phyloP scores from a whole-genome alignment of 2,329 filamentous ascomycete species.

The Aspergillus glaucus region DNA sequence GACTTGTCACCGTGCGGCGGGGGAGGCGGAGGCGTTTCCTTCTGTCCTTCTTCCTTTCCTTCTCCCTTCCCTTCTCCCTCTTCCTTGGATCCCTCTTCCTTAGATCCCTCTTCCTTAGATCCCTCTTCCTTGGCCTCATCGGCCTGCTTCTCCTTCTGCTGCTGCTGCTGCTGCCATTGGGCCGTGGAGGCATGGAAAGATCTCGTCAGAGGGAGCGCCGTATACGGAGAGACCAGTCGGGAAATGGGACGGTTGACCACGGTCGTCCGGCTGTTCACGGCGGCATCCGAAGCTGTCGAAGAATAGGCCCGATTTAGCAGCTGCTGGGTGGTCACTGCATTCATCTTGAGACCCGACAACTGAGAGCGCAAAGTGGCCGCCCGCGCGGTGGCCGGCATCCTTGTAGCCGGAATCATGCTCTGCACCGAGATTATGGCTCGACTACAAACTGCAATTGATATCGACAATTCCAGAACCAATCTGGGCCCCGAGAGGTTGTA shows the following conservation, averaged over 20 bases:
- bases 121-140: constrained; percentile 29
- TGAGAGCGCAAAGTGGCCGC: constrained; percentile 32
- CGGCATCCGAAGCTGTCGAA: constrained; percentile 21
- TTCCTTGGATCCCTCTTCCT: constrained; percentile 3
- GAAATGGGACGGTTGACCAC: constrained; percentile 21
- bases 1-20: constrained; percentile 98
- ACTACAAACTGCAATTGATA: neutral
- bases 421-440: constrained; percentile 4
- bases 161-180: constrained; percentile 29
- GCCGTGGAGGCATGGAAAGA: constrained; percentile 30
- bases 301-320: constrained; percentile 28
- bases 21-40: constrained; percentile 61
- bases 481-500: constrained; percentile 12
- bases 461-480: constrained; percentile 2
- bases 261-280: constrained; percentile 17
- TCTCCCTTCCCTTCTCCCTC: constrained; percentile 39
- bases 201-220: constrained; percentile 30
- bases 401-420: constrained; percentile 37
- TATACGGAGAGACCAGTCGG: constrained; percentile 29
- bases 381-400: constrained; percentile 32
- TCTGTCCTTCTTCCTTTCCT: constrained; percentile 42
- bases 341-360: constrained; percentile 25
- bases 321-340: constrained; percentile 24
- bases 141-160: constrained; percentile 38
- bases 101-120: constrained; percentile 9